These are phyloP conservation scores for Penicillium psychrofluorescens DNA, from an alignment of 495 filamentous ascomycete species.

Conservation along the genomic window DNA sequence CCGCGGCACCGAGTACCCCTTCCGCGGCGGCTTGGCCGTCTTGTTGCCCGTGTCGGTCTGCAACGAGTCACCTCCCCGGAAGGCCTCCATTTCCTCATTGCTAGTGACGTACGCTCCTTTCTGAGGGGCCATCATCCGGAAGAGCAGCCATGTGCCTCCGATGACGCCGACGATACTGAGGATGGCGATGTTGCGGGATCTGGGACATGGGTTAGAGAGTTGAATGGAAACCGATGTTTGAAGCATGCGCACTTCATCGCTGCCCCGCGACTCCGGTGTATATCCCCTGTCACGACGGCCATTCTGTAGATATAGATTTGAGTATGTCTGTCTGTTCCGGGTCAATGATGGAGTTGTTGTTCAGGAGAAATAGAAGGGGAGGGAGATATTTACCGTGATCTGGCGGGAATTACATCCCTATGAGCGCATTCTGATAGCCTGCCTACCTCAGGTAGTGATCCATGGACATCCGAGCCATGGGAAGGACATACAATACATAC, in stretches of 20 bases:
- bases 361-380: not conserved
- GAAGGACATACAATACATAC: too few relatives aligned
- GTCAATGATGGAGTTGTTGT: not conserved
- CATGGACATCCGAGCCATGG: too few relatives aligned
- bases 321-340: not conserved
- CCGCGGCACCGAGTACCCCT: not conserved
- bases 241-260: not conserved
- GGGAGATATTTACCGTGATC: too few relatives aligned
- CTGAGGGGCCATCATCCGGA: constrained; percentile 7
- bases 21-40: constrained; percentile 3
- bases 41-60: constrained; percentile 5
- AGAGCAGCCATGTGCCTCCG: constrained; percentile 10
- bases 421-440: not conserved
- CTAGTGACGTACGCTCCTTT: constrained; percentile 1
- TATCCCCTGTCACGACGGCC: not conserved
- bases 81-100: constrained; percentile 8
- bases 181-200: constrained; percentile 11
- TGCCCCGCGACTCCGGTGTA: not conserved
- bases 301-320: not conserved
- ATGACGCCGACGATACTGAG: constrained; percentile 13
- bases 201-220: not conserved
- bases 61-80: not conserved
- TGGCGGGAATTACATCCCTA: not conserved
- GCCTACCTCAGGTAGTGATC: too few relatives aligned
- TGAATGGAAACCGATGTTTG: not conserved